phyloP scores from a whole-genome alignment of 2,329 filamentous ascomycete genomes.

The Drechslera avenae region DNA sequence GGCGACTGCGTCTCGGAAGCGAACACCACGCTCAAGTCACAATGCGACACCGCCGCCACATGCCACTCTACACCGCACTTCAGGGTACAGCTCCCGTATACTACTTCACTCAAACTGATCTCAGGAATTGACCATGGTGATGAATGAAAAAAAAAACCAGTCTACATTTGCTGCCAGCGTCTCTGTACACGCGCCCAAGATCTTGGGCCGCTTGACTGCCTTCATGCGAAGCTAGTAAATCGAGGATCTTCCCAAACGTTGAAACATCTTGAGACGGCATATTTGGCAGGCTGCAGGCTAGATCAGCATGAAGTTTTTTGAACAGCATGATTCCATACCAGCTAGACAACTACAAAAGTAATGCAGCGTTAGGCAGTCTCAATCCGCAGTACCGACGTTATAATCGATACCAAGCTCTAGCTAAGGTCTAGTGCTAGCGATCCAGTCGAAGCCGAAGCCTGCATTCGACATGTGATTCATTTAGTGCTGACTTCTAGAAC shows the following conservation, averaged over 20 bases:
- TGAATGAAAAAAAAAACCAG: not conserved
- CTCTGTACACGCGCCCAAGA: not conserved
- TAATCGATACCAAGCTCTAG: too few relatives aligned
- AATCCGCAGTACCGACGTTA: too few relatives aligned
- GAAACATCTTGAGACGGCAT: slow-evolving; percentile 4
- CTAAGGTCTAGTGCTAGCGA: too few relatives aligned
- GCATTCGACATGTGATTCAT: too few relatives aligned
- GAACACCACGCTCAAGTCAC: slow-evolving; percentile 1
- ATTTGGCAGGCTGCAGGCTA: not conserved
- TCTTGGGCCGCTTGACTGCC: not conserved
- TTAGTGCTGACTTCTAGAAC: too few relatives aligned
- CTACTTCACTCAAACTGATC: too few relatives aligned
- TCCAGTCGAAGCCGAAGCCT: too few relatives aligned
- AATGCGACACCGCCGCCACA: slow-evolving; percentile 4
- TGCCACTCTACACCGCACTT: not conserved
- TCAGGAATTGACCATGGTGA: too few relatives aligned
- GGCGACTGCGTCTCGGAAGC: slow-evolving; percentile 18
- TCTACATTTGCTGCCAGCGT: not conserved
- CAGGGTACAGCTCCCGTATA: not conserved
- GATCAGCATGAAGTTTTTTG: too few relatives aligned
- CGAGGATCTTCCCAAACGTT: slow-evolving; percentile 1
- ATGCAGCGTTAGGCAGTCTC: too few relatives aligned
- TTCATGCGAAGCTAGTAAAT: slow-evolving; percentile 1
- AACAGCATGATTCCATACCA: too few relatives aligned
- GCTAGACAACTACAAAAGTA: too few relatives aligned